Percentiles rank a stretch among this genome's conserved stretches.
Evolutionary conservation across 768 basidiomycete species (phyloP).

Genomic region (Trichaptum fuscoviolaceum): DNA sequence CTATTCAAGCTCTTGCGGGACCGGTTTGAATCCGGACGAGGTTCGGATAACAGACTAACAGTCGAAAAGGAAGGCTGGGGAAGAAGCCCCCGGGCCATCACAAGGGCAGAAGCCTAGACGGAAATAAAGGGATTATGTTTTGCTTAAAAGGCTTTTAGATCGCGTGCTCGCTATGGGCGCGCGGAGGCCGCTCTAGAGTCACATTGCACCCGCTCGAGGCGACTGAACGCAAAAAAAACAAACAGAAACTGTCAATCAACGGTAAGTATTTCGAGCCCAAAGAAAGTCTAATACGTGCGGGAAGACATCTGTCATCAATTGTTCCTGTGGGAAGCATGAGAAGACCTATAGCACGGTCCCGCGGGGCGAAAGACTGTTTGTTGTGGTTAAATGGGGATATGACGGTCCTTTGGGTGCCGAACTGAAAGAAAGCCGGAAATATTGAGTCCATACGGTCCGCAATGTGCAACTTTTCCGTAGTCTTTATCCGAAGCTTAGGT

Average conservation of each 20-base stretch:
- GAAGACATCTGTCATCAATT: not conserved
- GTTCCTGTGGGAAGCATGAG: not conserved
- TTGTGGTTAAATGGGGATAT: too few species aligned
- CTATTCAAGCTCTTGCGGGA: too few species aligned
- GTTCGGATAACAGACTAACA: not conserved
- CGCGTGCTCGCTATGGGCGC: not conserved
- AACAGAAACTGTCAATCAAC: not conserved
- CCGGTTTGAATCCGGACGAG: not conserved
- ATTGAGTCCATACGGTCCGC: too few species aligned
- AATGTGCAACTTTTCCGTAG: too few species aligned
- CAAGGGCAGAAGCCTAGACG: not conserved
- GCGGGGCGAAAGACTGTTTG: too few species aligned
- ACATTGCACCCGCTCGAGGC: not conserved
- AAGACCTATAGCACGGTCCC: too few species aligned
- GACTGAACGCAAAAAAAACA: too few species aligned
- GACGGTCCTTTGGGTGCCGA: too few species aligned
- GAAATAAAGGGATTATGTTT: not conserved
- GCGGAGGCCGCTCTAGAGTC: not conserved
- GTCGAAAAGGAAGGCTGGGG: not conserved
- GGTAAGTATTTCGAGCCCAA: not conserved
- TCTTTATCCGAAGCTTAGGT: too few species aligned
- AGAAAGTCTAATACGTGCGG: not conserved
- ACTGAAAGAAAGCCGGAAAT: too few species aligned
- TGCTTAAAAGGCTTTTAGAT: not conserved
- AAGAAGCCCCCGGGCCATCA: not conserved